These are phyloP conservation scores for Citrus inodora DNA, from an alignment of 345 rosid species.

Conservation along the genomic window DNA sequence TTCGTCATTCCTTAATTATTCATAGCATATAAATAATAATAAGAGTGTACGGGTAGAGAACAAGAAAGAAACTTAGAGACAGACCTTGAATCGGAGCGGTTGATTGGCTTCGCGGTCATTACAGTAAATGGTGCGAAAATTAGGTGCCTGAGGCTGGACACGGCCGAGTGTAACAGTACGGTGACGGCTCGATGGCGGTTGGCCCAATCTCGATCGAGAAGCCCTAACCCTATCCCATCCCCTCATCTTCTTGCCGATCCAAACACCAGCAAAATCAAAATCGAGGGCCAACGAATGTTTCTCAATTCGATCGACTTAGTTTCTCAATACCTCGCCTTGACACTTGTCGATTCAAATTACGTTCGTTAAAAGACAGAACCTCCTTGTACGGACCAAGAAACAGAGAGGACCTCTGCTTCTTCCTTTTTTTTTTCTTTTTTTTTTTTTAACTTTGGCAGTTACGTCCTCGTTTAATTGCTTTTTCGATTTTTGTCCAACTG, in stretches of 20 bases:
- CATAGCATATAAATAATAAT: background rate
- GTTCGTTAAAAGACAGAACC: background rate
- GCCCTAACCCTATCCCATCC: conserved; percentile 64
- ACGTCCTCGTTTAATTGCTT: background rate
- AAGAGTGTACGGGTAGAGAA: background rate
- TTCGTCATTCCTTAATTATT: background rate
- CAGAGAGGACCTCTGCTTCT: conserved; percentile 19
- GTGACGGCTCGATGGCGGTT: conserved; percentile 33
- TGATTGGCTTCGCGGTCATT: conserved; percentile 93
- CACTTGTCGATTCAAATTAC: conserved; percentile 1
- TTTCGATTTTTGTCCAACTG: background rate
- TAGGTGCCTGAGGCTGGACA: conserved; percentile 97
- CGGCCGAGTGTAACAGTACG: conserved; percentile 87
- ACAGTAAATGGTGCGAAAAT: conserved; percentile 82
- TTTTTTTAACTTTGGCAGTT: background rate
- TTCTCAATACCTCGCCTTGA: background rate
- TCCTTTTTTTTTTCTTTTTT: background rate
- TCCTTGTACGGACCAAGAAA: conserved; percentile 19
- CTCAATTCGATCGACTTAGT: conserved; percentile 4
- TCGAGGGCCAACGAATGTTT: background rate
- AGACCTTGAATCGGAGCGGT: conserved; percentile 77
- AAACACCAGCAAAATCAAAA: background rate
- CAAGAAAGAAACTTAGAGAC: background rate
- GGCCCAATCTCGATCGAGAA: conserved; percentile 40
- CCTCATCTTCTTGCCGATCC: conserved; percentile 47